Evolutionary conservation across 148 eudicot genomes (phyloP), one percentile per base, ranked within the genome.

Genomic region (Selenicereus undatus): DNA sequence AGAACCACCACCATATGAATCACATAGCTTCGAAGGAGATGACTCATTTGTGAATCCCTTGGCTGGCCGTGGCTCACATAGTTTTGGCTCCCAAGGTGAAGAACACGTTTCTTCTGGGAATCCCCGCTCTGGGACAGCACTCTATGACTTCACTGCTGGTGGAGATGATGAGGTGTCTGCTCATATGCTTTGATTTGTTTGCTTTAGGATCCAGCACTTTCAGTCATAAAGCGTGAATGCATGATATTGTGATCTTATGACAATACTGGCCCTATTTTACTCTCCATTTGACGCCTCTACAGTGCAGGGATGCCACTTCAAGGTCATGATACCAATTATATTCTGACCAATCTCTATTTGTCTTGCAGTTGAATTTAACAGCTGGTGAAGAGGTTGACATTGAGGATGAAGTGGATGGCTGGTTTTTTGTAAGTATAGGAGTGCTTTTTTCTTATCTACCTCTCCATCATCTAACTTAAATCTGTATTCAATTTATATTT

Each of bases 91-190:
- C 51, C 93, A 86, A 48, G 95, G 90, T 69, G 95, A 92, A 17
- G 97, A 90, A 52, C 89, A 87, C 18, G 81, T 77, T 81, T 88
- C 95, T 86, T 86, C 93, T 8, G 97, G 92, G 12, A 88, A 76
- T 84, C 85, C 90, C 39, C 92, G 85, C 69, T 84, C 80, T 83
- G 99, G 99, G 64, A 81, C 92, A n/a, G 98, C 99, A 32, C 93
- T 96, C 77, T 96, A 96, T 84, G 99, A 96, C 82, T 96, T 96
- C 88, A 91, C 95, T 77, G 98, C 99, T 76, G 99, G 99, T 80
- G 99, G 99, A 76, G 99, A 96, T 83, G 99, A 96, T 79, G 99
- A 96, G 97, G 99, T 96, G 79, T 79, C 35, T 27, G 35, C 79
- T 81, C 52, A 26, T 80, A 42, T 64, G 42, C 66, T 58, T 58